Evolutionary conservation across 805 yeast genomes (phyloP), one percentile per base, ranked within the genome.

Genomic region (Osmozyma mogii): DNA sequence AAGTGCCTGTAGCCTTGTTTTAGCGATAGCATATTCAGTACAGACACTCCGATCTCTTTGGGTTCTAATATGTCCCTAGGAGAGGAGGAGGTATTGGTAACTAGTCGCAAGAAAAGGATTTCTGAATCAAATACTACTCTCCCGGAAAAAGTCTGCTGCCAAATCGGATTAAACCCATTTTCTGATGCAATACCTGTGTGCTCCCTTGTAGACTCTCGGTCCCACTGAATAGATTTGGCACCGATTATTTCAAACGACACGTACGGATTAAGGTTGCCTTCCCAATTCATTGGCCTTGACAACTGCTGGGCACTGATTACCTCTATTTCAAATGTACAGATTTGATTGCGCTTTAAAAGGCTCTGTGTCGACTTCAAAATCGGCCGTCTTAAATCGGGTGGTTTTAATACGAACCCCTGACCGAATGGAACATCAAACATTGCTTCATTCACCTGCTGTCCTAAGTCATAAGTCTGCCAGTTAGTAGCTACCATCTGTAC

Each of bases 401-500:
- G 96, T 46, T 92, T 92, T 27, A 84, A 56, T 6, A 81, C 75
- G 48, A 84, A 92, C 0, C 99, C 99, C 0, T 69, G 58, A 25
- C 62, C 68, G 9, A 67, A 61, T 0, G 72, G 70, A 10, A 68
- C 53, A 29, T 72, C 73, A 52, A 89, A 85, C 70, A 87, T 58
- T 3, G 95, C 84, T 38, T 82, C 82, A 50, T 87, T 88, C 8
- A 92, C 46, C 48, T 87, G 95, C 49, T 88, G 89, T 0, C 96
- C 96, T 11, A 75, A 35, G 48, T 92, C 98, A 49, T 74, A 79
- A 0, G 92, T 79, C 54, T 89, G 98, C 96, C 96, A 89, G 49
- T 89, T 92, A 0, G 95, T 78, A 0, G 98, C 97, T 4, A 84
- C 97, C 85, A 92, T 74, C 49, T 92, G 98, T 8, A 71, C 79